Conservation (phyloP, 768 basidiomycete genomes). For the Leccinum rimulosum region DNA sequence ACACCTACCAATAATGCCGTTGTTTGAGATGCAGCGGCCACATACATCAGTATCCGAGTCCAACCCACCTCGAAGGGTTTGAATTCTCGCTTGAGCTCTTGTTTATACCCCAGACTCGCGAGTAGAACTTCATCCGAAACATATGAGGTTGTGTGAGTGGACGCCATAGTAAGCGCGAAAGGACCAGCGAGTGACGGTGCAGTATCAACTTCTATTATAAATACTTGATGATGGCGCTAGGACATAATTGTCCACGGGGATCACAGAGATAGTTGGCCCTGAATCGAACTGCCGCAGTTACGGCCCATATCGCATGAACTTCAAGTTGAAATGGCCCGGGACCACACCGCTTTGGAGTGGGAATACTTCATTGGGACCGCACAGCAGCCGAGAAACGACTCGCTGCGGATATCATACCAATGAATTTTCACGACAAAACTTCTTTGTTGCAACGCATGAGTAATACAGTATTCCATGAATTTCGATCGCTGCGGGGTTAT, state of each 20-base stretch:
- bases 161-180: neutral
- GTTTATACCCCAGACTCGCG: slow-evolving; percentile 32
- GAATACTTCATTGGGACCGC: neutral
- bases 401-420: too few species aligned
- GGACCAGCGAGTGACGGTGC: neutral
- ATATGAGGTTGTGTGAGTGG: neutral
- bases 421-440: neutral
- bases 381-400: neutral
- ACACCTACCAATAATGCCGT: slow-evolving; percentile 43
- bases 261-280: neutral
- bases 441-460: neutral
- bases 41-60: neutral
- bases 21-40: neutral
- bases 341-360: too few species aligned
- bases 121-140: slow-evolving; percentile 28
- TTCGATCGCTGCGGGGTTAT: neutral
- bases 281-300: neutral
- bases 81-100: slow-evolving; percentile 34
- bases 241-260: neutral
- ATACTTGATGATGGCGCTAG: too few species aligned
- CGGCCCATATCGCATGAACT: neutral
- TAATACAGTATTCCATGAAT: neutral
- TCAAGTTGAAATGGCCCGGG: too few species aligned
- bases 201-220: neutral
- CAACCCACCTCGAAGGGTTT: slow-evolving; percentile 27